phyloP scores from a whole-genome alignment of 331 rosid species.

The Acacia concinna region DNA sequence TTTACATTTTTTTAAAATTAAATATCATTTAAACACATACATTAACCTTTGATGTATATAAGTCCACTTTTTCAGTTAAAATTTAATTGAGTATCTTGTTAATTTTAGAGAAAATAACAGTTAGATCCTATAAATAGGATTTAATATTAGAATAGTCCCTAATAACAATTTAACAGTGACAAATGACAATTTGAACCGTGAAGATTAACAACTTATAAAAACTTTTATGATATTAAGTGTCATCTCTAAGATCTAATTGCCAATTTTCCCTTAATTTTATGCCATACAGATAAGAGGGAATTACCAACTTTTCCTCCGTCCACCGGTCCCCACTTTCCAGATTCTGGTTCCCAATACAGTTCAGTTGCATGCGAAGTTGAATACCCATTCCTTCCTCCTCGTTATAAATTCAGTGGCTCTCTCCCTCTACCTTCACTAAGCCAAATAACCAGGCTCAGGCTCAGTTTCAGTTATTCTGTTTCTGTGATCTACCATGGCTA shows the following conservation, averaged over 20 bases:
- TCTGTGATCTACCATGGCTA: neutral
- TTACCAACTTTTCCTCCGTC: neutral
- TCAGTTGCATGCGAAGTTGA: neutral
- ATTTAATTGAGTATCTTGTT: too few species aligned
- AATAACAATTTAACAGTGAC: too few species aligned
- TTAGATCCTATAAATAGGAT: too few species aligned
- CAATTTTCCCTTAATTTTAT: neutral
- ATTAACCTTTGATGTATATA: too few species aligned
- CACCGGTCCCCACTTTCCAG: neutral
- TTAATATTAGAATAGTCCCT: too few species aligned
- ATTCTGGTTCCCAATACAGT: neutral
- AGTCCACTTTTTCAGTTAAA: too few species aligned
- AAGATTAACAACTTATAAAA: too few species aligned
- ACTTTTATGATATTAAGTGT: too few species aligned
- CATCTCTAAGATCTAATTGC: neutral
- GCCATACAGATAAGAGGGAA: neutral
- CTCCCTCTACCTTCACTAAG: neutral
- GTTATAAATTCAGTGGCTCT: conserved; percentile 2
- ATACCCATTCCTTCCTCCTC: neutral
- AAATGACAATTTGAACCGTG: too few species aligned
- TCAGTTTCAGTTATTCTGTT: neutral
- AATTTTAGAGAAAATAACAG: too few species aligned
- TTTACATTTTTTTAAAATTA: too few species aligned
- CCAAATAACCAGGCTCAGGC: neutral
- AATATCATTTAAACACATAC: too few species aligned